phyloP scores from a whole-genome alignment of 2,329 filamentous ascomycete genomes.

The Fusarium solani-melongenae region DNA sequence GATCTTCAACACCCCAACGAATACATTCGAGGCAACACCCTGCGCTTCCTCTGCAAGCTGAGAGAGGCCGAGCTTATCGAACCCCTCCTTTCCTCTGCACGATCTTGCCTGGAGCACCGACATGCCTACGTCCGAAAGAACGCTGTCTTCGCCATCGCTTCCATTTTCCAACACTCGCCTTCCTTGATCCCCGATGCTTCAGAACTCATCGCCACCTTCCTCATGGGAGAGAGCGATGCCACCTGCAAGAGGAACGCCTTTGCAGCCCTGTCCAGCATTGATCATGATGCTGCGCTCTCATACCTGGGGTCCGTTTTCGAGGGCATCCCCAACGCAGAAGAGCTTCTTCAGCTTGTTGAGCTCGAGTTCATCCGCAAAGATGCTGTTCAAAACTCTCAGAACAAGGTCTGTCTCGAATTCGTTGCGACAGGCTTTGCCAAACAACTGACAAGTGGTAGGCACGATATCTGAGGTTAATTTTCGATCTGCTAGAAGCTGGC shows the following conservation, averaged over 20 bases:
- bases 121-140: constrained; percentile 99
- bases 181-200: constrained; percentile 94
- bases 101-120: constrained; percentile 92
- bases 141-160: constrained; percentile 92
- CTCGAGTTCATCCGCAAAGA: constrained; percentile 98
- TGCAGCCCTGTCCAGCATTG: constrained; percentile 88
- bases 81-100: constrained; percentile 90
- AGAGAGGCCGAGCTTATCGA: constrained; percentile 96
- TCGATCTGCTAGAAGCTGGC: constrained; percentile 92
- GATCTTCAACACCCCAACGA: constrained; percentile 98
- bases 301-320: constrained; percentile 93
- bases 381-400: constrained; percentile 91
- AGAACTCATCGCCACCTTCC: constrained; percentile 89
- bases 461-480: constrained; percentile 92
- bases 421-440: constrained; percentile 4
- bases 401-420: constrained; percentile 74
- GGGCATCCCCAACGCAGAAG: constrained; percentile 92
- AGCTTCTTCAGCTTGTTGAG: constrained; percentile 91
- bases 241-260: constrained; percentile 99
- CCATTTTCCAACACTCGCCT: constrained; percentile 91
- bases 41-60: constrained; percentile 96
- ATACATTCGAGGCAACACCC: constrained; percentile 97
- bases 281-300: constrained; percentile 89
- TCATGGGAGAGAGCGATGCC: constrained; percentile 89
- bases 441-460: constrained; percentile 64